Conservation (phyloP, 441 rosid genomes). For the Mallotus japonicus region DNA sequence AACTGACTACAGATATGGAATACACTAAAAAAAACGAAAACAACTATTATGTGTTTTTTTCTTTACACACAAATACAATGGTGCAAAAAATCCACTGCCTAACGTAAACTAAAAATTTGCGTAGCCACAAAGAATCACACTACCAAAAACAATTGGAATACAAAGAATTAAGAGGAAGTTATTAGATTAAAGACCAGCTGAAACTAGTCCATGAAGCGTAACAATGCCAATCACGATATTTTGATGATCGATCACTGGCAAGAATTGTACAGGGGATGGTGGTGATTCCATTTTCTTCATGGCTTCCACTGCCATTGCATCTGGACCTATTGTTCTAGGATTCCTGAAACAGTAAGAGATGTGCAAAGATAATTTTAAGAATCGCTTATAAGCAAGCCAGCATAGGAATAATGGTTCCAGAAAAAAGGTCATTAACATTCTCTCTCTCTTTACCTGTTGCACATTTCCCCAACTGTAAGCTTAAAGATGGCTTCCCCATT, state of each 20-base stretch:
- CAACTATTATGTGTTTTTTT: background rate
- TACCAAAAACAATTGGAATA: background rate
- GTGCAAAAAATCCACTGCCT: background rate
- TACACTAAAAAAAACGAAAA: background rate
- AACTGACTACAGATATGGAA: background rate
- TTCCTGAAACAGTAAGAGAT: conserved; percentile 44
- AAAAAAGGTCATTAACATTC: background rate
- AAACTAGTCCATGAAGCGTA: conserved; percentile 90
- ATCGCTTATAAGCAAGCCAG: background rate
- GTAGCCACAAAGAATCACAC: conserved; percentile 2
- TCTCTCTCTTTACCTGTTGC: conserved; percentile 58
- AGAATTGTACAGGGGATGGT: conserved; percentile 89
- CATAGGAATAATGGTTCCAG: background rate
- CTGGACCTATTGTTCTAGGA: conserved; percentile 77
- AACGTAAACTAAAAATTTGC: background rate
- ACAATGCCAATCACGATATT: conserved; percentile 75
- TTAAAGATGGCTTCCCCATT: conserved; percentile 84
- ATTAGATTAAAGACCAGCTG: conserved; percentile 66
- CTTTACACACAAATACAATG: background rate
- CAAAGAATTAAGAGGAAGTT: background rate
- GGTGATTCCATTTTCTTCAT: conserved; percentile 97
- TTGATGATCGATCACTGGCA: conserved; percentile 63
- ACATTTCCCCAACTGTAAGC: conserved; percentile 93
- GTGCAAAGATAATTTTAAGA: background rate
- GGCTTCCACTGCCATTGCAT: conserved; percentile 96